phyloP scores from a whole-genome alignment of 2,329 filamentous ascomycete species.

The Nectriaceae sp. region DNA sequence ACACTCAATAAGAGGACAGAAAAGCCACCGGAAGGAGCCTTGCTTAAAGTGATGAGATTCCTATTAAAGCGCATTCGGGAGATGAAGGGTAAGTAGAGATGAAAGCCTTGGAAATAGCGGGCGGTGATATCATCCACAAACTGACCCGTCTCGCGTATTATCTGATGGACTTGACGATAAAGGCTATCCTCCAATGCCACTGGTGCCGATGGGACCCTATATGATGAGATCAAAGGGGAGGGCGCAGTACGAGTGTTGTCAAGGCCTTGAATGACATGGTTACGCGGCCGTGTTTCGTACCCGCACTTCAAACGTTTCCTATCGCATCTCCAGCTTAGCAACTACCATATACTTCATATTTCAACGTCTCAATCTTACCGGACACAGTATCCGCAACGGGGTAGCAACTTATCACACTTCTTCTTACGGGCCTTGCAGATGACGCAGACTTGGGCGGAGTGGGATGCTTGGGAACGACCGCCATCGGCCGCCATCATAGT shows the following conservation, averaged over 20 bases:
- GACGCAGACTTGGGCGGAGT: background rate
- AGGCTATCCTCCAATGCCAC: background rate
- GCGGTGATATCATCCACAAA: slow-evolving; percentile 5
- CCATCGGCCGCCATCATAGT: slow-evolving; percentile 3
- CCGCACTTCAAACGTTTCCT: background rate
- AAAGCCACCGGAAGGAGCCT: background rate
- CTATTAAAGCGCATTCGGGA: slow-evolving; percentile 1
- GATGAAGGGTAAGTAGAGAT: slow-evolving; percentile 4
- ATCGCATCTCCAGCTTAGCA: no score
- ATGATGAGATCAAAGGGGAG: no score
- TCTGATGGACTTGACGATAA: slow-evolving; percentile 1
- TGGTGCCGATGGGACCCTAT: no score
- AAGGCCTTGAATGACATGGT: no score
- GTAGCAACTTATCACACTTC: slow-evolving; percentile 1
- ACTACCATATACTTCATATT: no score
- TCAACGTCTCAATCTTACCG: background rate
- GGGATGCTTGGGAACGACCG: background rate
- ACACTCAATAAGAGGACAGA: slow-evolving; percentile 1
- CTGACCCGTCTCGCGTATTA: slow-evolving; percentile 1
- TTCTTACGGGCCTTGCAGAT: slow-evolving; percentile 6
- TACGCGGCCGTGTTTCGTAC: no score
- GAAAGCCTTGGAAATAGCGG: slow-evolving; percentile 1
- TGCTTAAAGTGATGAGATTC: background rate
- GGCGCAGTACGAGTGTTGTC: no score
- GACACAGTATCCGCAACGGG: slow-evolving; percentile 2